These are phyloP conservation scores for Herpetomonas tarakana DNA, from an alignment of 208 protist genomes.

Conservation along the genomic window DNA sequence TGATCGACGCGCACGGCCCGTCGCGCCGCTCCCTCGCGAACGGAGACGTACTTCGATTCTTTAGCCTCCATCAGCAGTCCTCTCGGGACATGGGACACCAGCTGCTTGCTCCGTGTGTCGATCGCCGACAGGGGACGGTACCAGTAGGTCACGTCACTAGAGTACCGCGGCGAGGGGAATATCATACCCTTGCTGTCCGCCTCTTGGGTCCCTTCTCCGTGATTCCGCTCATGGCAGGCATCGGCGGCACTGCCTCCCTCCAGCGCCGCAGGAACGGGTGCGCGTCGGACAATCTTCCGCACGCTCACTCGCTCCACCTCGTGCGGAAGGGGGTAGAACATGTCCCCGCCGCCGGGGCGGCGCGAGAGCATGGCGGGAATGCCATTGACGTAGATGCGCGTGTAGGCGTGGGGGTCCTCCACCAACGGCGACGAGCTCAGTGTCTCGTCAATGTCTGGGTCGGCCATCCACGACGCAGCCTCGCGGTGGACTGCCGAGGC, in stretches of 20 bases:
- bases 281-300: constrained; percentile 8
- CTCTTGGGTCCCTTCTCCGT: neutral
- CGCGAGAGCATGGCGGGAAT: constrained; percentile 65
- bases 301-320: constrained; percentile 28
- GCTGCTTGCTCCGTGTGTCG: constrained; percentile 2
- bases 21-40: neutral
- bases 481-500: constrained; percentile 67
- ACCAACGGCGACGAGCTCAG: constrained; percentile 32
- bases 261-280: neutral
- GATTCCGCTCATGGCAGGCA: too few relatives aligned
- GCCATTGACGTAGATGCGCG: constrained; percentile 76
- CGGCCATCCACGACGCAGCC: constrained; percentile 68
- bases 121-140: constrained; percentile 6
- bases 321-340: constrained; percentile 83
- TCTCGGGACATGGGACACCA: constrained; percentile 1
- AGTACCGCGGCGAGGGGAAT: constrained; percentile 11
- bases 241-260: too few relatives aligned
- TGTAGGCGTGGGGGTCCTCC: constrained; percentile 33
- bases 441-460: constrained; percentile 70
- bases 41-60: neutral
- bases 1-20: constrained; percentile 1
- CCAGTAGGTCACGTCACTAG: constrained; percentile 10
- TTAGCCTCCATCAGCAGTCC: neutral
- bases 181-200: neutral
- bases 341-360: constrained; percentile 73